Evolutionary conservation across 148 eudicot species (phyloP).

Genomic region (Spergularia marina): DNA sequence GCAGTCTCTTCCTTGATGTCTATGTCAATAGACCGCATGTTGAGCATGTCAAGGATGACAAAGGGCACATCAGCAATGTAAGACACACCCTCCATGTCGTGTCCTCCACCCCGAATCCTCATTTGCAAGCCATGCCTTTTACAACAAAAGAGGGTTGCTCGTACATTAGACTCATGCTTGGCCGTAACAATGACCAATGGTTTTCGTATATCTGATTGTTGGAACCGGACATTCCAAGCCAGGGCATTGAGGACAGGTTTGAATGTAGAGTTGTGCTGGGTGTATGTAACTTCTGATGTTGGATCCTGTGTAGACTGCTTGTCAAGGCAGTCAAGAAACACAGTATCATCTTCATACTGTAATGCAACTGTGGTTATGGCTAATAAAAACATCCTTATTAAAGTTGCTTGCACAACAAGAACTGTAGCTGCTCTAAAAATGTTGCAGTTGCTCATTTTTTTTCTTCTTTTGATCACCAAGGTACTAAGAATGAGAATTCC

Average conservation of each 20-base stretch:
- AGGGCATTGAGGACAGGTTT: conserved; percentile 4
- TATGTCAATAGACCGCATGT: conserved; percentile 8
- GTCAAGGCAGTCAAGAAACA: conserved; percentile 15
- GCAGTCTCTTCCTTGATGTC: conserved; percentile 16
- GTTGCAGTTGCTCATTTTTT: conserved; percentile 9
- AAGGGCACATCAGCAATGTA: conserved; percentile 18
- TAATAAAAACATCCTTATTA: not conserved
- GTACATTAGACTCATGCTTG: conserved; percentile 8
- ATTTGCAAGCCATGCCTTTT: not conserved
- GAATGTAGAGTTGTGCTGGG: conserved; percentile 19
- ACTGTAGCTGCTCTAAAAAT: conserved; percentile 2
- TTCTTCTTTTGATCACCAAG: not conserved
- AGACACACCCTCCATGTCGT: conserved; percentile 23
- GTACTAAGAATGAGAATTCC: not conserved
- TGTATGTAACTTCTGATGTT: conserved; percentile 20
- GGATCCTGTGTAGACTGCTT: conserved; percentile 4
- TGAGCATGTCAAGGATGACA: conserved; percentile 25
- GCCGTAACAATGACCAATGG: conserved; percentile 22
- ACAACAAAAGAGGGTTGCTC: conserved; percentile 16
- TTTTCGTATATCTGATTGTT: not conserved
- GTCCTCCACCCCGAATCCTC: conserved; percentile 22
- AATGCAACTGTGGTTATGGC: not conserved
- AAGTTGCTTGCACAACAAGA: not conserved
- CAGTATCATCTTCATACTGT: not conserved
- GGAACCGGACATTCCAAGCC: conserved; percentile 20